Base-by-base conservation (phyloP, 1,284 basidiomycete genomes). In the Porphyrellus sp. region DNA sequence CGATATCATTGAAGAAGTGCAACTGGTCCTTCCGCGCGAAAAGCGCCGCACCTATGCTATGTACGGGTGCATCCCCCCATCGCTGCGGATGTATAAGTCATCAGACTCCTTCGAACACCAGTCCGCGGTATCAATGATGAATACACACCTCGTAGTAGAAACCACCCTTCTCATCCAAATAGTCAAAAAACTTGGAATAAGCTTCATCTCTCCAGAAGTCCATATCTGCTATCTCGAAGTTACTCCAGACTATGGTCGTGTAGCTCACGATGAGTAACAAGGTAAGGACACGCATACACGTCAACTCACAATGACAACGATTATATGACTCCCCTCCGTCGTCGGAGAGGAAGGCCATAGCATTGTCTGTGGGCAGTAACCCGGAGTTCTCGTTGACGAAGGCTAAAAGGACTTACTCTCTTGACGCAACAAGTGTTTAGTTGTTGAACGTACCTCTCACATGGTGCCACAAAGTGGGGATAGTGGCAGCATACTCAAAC, bases 61-160 rank as follows among this genome's bases (percentile, higher is more conserved):
- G 91, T 3, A 93, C 88, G 2, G 91, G 93, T 7, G 93, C 93
- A 72, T 97, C 93, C 37, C 93, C 93, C 91, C 91, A 92, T 33
- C 90, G 81, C 79, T 85, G 55, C 41, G 4, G 38, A 20, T 23
- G 21, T 3, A 30, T 18, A n/a, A 33, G 35, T 38, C 33, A 42
- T 43, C 44, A 20, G 23, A 25, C 6, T 46, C 12, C 21, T 23
- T 27, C 24, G 24, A 30, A 31, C 15, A 33, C n/a, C 25, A n/a
- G 21, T 18, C 21, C n/a, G 16, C 18, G 18, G 8, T 20, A 18
- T 13, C 34, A 25, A 37, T 16, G 12, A 49, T 34, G 28, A 12
- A 21, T 25, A 55, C 54, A 33, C 47, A 59, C 83, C 80, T 95
- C 92, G 61, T 95, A 94, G 70, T 92, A 93, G 72, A 94, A 94